Base-by-base conservation (phyloP, 2,329 filamentous ascomycete genomes). In the Diatrype stigma region DNA sequence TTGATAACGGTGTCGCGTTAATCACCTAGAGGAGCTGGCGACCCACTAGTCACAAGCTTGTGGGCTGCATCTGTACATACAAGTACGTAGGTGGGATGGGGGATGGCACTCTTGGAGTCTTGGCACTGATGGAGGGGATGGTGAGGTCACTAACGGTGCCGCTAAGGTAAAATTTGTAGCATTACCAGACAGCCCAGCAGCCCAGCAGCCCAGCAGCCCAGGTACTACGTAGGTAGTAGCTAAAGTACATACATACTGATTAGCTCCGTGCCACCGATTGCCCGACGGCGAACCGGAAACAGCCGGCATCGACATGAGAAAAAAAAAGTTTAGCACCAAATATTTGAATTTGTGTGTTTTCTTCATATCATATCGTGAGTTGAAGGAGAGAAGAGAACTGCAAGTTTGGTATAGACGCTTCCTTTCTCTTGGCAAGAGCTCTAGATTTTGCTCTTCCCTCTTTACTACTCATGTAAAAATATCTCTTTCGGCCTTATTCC, bases 401-500 rank as follows among this genome's bases (percentile, higher is more conserved):
- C 34, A 37, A n/a, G 34, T 37, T 37, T 37, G n/a, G n/a, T 12
- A 16, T 14, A 17, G 14, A 37, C 16, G 12, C 12, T 17, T 37
- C 12, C n/a, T 37, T 37, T 37, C 34, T 37, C 16, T 37, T 37
- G 26, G 26, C 26, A 30, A 30, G 26, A 30, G 5, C 34, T 37
- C 16, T 37, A 7, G 12, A 14, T 37, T 37, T 37, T 37, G 12
- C 34, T 37, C 6, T 37, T 37, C 58, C 63, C 56, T 48, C 59
- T 63, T 56, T 46, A 51, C 55, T 50, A 44, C 44, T 45, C 46
- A 56, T 67, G 64, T 67, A 67, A 53, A 57, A 62, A 64, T 65
- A 5, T 37, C 52, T 59, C 56, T 54, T 58, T 46, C 37, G 44
- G 48, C 47, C 55, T 48, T 59, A 52, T 60, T 54, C 56, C 56